Conservation (phyloP, 345 rosid species). For the Dipteronia sinensis region DNA sequence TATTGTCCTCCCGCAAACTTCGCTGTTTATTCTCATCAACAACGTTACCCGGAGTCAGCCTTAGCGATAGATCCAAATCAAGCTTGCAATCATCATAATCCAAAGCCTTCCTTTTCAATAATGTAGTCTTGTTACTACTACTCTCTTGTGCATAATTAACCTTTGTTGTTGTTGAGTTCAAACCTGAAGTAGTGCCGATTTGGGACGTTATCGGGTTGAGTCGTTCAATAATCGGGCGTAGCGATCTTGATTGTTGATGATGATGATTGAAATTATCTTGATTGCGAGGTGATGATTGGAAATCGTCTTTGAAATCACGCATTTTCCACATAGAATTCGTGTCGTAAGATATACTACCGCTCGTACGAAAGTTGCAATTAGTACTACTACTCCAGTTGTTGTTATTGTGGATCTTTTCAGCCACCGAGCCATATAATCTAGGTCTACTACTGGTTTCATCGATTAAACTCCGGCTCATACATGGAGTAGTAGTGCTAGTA, state of each 20-base stretch:
- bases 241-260: constrained; percentile 14
- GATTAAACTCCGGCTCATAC: constrained; percentile 38
- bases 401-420: constrained; percentile 34
- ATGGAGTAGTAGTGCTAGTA: constrained; percentile 13
- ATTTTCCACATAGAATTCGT: constrained; percentile 24
- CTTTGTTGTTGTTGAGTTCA: constrained; percentile 1
- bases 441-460: constrained; percentile 31
- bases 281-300: constrained; percentile 14
- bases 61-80: constrained; percentile 58
- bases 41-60: constrained; percentile 27
- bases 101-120: constrained; percentile 39
- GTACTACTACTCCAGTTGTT: constrained; percentile 13
- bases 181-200: constrained; percentile 11
- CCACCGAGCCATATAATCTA: constrained; percentile 33
- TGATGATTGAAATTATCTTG: constrained; percentile 13
- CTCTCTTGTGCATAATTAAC: constrained; percentile 21
- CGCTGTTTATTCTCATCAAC: constrained; percentile 15
- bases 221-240: constrained; percentile 20
- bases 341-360: constrained; percentile 16
- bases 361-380: constrained; percentile 20
- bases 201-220: constrained; percentile 14
- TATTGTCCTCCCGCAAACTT: constrained; percentile 23
- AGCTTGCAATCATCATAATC: constrained; percentile 29
- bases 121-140: constrained; percentile 12
- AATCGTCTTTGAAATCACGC: constrained; percentile 18